Evolutionary conservation across 75 land plant genomes (phyloP), one percentile per base, ranked within the genome.

Genomic region (Azolla pinnata): DNA sequence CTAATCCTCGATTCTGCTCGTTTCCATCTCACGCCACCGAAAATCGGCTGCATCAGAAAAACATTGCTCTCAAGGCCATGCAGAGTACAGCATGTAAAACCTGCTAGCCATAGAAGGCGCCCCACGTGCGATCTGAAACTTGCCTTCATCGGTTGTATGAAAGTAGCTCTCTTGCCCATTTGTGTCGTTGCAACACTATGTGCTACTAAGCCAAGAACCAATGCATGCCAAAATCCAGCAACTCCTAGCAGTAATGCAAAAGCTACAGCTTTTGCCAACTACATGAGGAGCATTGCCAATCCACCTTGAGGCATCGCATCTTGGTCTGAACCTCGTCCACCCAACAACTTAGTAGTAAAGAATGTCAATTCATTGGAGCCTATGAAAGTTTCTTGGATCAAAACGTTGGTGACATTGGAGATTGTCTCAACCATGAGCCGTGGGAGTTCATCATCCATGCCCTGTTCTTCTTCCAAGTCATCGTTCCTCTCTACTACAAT

Each of bases 11-110:
- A n/a, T n/a, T n/a, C n/a, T n/a, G n/a, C n/a, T n/a, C n/a, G n/a
- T n/a, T n/a, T 75, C 61, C 63, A 78, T 73, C 56, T 81, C 88
- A 81, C 62, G 14, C 76, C 78, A n/a, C 81, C 69, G 20, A 89
- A 83, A 24, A 69, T 72, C 62, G 63, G 72, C 33, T 80, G 60
- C n/a, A 75, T 74, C 20, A 89, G 54, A 44, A 85, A 63, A 69
- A 86, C 81, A n/a, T n/a, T n/a, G 23, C 74, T 65, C 59, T 77
- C 29, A 1, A 84, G 72, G 48, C 82, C 90, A 35, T 81, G 69
- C 18, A 80, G 45, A 0, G 80, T n/a, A n/a, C 71, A 75, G 83
- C 84, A 66, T 64, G 67, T 61, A 89, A 54, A 28, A 82, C 48
- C 40, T n/a, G 77, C 62, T 45, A 89, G 76, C 40, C 77, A 81